phyloP scores from a whole-genome alignment of 495 filamentous ascomycete genomes.

The Aspergillus avenaceus region DNA sequence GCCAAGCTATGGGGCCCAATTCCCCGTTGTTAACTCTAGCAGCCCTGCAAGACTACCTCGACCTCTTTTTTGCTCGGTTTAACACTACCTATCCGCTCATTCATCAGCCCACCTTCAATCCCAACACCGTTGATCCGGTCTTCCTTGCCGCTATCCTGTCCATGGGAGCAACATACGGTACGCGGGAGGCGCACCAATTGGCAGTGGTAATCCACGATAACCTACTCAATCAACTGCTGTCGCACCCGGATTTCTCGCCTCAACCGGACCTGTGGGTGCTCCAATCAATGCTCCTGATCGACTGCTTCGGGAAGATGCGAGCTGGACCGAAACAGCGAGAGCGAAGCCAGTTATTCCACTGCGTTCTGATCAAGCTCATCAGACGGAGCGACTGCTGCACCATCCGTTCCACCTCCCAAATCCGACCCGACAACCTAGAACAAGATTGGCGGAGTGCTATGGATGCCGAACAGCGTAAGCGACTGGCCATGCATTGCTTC shows the following conservation, averaged over 20 bases:
- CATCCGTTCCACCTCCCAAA: conserved; percentile 23
- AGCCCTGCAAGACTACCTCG: conserved; percentile 46
- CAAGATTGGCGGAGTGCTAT: conserved; percentile 44
- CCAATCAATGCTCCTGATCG: conserved; percentile 54
- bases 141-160: conserved; percentile 47
- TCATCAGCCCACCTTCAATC: conserved; percentile 49
- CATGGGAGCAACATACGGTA: conserved; percentile 52
- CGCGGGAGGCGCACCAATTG: conserved; percentile 50
- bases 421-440: conserved; percentile 27
- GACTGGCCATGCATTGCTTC: conserved; percentile 51
- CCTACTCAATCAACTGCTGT: conserved; percentile 40
- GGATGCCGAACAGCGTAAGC: conserved; percentile 50
- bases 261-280: conserved; percentile 50
- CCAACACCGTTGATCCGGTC: conserved; percentile 38
- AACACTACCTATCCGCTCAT: conserved; percentile 53
- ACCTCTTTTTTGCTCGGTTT: conserved; percentile 53
- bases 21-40: conserved; percentile 44
- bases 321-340: conserved; percentile 54
- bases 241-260: conserved; percentile 40
- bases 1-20: conserved; percentile 32
- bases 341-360: conserved; percentile 52
- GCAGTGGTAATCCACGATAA: conserved; percentile 49
- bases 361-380: conserved; percentile 55
- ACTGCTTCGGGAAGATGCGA: conserved; percentile 55
- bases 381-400: conserved; percentile 51